Evolutionary conservation across 495 filamentous ascomycete species (phyloP).

Genomic region (Penicillium antarcticum): DNA sequence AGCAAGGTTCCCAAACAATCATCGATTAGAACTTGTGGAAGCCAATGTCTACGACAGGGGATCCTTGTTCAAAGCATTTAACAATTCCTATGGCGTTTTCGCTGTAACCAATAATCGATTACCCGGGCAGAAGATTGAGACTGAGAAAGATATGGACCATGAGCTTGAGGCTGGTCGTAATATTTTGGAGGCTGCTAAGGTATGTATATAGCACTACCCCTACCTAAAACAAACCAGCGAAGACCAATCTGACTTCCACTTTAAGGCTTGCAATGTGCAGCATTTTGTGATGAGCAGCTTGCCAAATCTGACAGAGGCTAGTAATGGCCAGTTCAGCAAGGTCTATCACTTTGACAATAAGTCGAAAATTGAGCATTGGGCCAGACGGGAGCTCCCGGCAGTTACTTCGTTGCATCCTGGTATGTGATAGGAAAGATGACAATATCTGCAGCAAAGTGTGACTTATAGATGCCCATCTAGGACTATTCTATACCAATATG

Average conservation of each 20-base stretch:
- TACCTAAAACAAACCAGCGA: no score
- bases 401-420: slow-evolving; percentile 17
- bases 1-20: neutral
- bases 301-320: slow-evolving; percentile 16
- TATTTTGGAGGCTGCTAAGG: slow-evolving; percentile 31
- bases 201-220: no score
- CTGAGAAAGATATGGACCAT: slow-evolving; percentile 30
- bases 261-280: slow-evolving; percentile 15
- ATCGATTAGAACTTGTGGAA: slow-evolving; percentile 1
- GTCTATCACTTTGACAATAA: slow-evolving; percentile 21
- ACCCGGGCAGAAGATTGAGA: slow-evolving; percentile 1
- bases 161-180: slow-evolving; percentile 26
- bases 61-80: slow-evolving; percentile 23
- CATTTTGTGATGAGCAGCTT: slow-evolving; percentile 38
- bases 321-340: slow-evolving; percentile 5
- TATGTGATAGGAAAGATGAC: neutral
- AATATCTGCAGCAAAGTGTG: no score
- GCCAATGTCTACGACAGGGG: slow-evolving; percentile 21
- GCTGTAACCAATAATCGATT: slow-evolving; percentile 27
- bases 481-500: slow-evolving; percentile 20
- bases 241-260: no score
- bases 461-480: neutral
- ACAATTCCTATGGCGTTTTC: slow-evolving; percentile 32
- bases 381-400: slow-evolving; percentile 6
- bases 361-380: slow-evolving; percentile 10